Conservation (phyloP, 1,139 yeast genomes). For the Debaryomyces sp. region DNA sequence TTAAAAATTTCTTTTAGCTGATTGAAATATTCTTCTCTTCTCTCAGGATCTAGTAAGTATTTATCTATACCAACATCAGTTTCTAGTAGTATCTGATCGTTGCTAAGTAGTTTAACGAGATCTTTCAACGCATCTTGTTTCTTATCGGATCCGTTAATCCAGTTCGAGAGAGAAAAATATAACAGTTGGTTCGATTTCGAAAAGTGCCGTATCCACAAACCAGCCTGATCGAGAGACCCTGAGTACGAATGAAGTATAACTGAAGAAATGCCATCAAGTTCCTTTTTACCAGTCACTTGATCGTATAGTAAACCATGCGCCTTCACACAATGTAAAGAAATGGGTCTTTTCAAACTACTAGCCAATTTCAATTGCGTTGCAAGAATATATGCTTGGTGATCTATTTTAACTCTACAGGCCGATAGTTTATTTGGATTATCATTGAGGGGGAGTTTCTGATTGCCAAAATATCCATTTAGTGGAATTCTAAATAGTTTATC, state of each 20-base stretch:
- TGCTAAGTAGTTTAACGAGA: slow-evolving; percentile 25
- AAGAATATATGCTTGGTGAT: slow-evolving; percentile 66
- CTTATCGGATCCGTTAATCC: slow-evolving; percentile 51
- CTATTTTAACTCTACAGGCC: slow-evolving; percentile 53
- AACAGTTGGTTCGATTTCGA: slow-evolving; percentile 21
- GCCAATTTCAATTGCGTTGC: slow-evolving; percentile 59
- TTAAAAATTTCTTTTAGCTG: slow-evolving; percentile 22
- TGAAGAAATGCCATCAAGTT: slow-evolving; percentile 22
- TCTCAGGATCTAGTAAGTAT: slow-evolving; percentile 15
- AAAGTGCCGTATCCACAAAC: slow-evolving; percentile 50
- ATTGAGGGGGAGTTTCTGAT: slow-evolving; percentile 17
- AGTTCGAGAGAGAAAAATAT: slow-evolving; percentile 62
- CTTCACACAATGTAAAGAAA: slow-evolving; percentile 85
- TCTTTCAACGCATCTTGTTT: slow-evolving; percentile 24
- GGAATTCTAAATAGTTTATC: slow-evolving; percentile 80
- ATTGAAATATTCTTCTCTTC: slow-evolving; percentile 18
- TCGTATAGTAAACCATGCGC: slow-evolving; percentile 66
- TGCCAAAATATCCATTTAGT: slow-evolving; percentile 55
- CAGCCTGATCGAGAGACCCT: slow-evolving; percentile 74
- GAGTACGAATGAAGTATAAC: slow-evolving; percentile 81
- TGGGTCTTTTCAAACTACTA: slow-evolving; percentile 43
- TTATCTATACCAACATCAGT: slow-evolving; percentile 41
- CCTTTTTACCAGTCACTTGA: slow-evolving; percentile 22
- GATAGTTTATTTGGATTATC: slow-evolving; percentile 30
- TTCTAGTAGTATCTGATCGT: slow-evolving; percentile 36